Conservation (phyloP, 495 filamentous ascomycete species). For the Tuber indicum region DNA sequence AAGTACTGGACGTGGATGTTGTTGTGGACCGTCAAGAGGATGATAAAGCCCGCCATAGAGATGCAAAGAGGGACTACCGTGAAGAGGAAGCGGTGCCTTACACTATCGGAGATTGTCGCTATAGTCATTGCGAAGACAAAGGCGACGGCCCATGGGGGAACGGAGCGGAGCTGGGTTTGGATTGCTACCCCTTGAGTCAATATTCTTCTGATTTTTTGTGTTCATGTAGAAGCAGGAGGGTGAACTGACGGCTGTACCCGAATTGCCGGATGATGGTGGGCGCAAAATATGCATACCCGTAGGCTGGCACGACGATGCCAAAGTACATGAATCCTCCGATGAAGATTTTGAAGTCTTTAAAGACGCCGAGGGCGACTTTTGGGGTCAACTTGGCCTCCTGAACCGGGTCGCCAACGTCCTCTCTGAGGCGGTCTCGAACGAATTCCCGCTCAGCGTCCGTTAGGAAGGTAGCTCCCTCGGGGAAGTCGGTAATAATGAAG, state of each 20-base stretch:
- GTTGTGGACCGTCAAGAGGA: constrained; percentile 61
- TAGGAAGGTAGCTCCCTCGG: constrained; percentile 60
- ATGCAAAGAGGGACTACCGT: constrained; percentile 58
- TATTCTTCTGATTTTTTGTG: constrained; percentile 34
- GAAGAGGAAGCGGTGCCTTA: constrained; percentile 70
- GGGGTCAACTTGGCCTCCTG: constrained; percentile 53
- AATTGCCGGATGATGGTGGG: constrained; percentile 68
- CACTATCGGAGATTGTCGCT: constrained; percentile 60
- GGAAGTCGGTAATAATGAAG: constrained; percentile 76
- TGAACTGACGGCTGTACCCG: constrained; percentile 47
- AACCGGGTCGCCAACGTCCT: constrained; percentile 71
- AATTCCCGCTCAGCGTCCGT: constrained; percentile 67
- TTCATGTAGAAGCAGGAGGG: not conserved
- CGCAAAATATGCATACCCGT: constrained; percentile 66
- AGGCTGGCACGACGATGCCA: constrained; percentile 79
- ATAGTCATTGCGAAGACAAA: constrained; percentile 71
- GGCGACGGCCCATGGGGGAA: constrained; percentile 80
- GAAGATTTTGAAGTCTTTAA: constrained; percentile 70
- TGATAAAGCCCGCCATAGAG: constrained; percentile 62
- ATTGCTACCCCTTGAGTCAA: constrained; percentile 47
- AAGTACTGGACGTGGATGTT: constrained; percentile 59
- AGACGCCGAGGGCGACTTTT: constrained; percentile 60
- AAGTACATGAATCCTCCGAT: constrained; percentile 87
- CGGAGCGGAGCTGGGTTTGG: constrained; percentile 69
- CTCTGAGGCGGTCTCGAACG: constrained; percentile 63